phyloP scores from a whole-genome alignment of 169 alveolate genomes.

The Plasmodium gaboni region DNA sequence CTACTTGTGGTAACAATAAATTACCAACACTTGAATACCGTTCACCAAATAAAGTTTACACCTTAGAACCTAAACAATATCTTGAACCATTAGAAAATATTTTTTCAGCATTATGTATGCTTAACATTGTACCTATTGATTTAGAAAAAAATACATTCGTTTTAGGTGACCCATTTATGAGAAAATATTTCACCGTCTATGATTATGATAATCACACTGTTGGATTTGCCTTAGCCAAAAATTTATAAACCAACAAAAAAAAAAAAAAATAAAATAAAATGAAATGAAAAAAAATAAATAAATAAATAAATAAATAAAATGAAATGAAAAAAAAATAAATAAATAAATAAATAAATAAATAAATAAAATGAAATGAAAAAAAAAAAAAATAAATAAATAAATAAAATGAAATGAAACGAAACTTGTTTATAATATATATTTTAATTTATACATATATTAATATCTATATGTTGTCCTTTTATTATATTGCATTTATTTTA shows the following conservation, averaged over 20 bases:
- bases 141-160: slow-evolving; percentile 18
- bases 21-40: slow-evolving; percentile 27
- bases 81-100: slow-evolving; percentile 12
- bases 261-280: too few relatives aligned
- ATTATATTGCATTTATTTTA: too few relatives aligned
- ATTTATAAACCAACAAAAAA: not conserved
- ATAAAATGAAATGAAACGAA: too few relatives aligned
- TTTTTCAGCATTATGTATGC: not conserved
- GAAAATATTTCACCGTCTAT: slow-evolving; percentile 72
- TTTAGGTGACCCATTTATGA: slow-evolving; percentile 73
- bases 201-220: slow-evolving; percentile 55
- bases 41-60: slow-evolving; percentile 8
- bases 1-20: slow-evolving; percentile 2
- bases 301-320: too few relatives aligned
- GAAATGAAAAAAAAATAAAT: too few relatives aligned
- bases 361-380: too few relatives aligned
- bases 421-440: too few relatives aligned
- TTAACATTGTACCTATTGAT: slow-evolving; percentile 12
- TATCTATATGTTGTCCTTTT: too few relatives aligned
- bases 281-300: too few relatives aligned
- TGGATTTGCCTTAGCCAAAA: slow-evolving; percentile 54
- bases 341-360: too few relatives aligned
- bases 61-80: slow-evolving; percentile 45
- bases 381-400: too few relatives aligned
- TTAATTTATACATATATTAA: too few relatives aligned